phyloP scores from a whole-genome alignment of 495 filamentous ascomycete genomes.

The Entonaema liquescens region DNA sequence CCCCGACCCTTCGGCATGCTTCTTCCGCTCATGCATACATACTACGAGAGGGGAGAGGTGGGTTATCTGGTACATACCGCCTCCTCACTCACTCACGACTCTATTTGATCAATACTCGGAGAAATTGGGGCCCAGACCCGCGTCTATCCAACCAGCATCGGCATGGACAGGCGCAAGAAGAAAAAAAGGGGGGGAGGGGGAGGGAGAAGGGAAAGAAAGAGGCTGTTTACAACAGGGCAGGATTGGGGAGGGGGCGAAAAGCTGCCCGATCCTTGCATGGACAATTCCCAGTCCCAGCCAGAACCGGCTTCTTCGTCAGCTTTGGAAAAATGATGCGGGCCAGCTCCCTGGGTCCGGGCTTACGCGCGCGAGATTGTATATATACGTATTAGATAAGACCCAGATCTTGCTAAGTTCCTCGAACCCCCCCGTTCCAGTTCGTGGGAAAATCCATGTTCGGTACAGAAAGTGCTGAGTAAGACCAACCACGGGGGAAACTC shows the following conservation, averaged over 20 bases:
- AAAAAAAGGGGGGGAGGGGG: background rate
- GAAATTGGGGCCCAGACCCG: background rate
- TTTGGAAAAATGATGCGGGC: background rate
- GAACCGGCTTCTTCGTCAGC: background rate
- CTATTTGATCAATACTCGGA: background rate
- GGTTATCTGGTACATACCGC: background rate
- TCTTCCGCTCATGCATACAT: background rate
- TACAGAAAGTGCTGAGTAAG: constrained; percentile 10
- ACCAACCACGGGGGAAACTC: constrained; percentile 2
- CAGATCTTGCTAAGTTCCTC: background rate
- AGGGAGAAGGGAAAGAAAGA: too few relatives aligned
- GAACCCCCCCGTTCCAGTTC: background rate
- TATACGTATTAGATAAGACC: background rate
- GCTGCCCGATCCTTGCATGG: background rate
- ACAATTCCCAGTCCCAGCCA: background rate
- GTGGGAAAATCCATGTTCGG: background rate
- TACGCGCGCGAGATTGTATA: background rate
- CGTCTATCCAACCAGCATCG: background rate
- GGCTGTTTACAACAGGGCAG: too few relatives aligned
- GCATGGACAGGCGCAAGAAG: background rate
- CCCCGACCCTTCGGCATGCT: background rate
- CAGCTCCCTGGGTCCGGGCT: background rate
- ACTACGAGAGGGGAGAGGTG: background rate
- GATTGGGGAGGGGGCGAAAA: too few relatives aligned
- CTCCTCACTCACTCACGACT: background rate